Evolutionary conservation across 148 eudicot species (phyloP), one percentile per base, ranked within the genome.

Genomic region (Persicaria maculosa): DNA sequence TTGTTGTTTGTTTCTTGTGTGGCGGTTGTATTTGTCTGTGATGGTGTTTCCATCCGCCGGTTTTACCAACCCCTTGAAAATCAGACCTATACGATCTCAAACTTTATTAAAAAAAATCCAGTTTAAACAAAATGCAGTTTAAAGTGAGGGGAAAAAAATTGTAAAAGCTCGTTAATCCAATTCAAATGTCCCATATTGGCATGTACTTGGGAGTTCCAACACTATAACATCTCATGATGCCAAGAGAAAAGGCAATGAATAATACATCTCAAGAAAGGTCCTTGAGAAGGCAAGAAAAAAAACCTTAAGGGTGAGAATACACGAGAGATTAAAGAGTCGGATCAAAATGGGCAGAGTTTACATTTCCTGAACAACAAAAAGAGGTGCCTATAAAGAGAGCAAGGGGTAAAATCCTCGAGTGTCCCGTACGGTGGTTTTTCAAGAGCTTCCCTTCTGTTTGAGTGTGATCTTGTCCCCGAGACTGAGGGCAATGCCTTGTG

Each of bases 391-490:
- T 65, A 65, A 40, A 4, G 17, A 53, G 17, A 53, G 57, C 46
- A 65, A 65, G 43, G 44, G 44, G 68, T 22, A 31, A 62, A 31
- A 9, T 54, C 58, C 20, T 54, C 6, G 19, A 57, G 7, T 6
- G 19, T 17, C 10, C 7, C 11, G 52, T 12, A 22, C 11, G 5
- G 70, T 12, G 36, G 70, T 3, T 43, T 71, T 69, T 85, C 79
- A 83, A 71, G 78, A 78, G 48, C 90, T 85, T 75, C 96, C 96
- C 77, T 90, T 90, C 81, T 88, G 98, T 84, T 93, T 93, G 9
- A 93, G 90, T 17, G 98, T 91, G 78, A 91, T 93, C 87, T 93
- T 93, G 87, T 93, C 98, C 54, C 98, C 98, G 47, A 93, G 88
- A 83, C 97, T 91, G 45, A 93, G 90, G 58, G 96, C 96, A 36